Evolutionary conservation across 495 filamentous ascomycete species (phyloP).

Genomic region (Penicillium paradoxum): DNA sequence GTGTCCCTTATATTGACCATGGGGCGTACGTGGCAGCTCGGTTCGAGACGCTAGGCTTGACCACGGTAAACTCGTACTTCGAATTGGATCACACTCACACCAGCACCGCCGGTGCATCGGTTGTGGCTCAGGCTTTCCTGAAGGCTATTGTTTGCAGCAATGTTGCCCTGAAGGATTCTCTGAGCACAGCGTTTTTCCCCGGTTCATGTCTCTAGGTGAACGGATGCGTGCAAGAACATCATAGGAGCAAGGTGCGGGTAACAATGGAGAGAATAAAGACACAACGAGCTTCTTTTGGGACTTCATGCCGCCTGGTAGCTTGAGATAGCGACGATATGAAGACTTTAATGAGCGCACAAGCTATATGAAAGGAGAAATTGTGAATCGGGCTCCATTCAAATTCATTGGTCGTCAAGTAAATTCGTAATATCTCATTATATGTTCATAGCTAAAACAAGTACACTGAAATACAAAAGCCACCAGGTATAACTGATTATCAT

Average conservation of each 20-base stretch:
- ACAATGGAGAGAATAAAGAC: neutral
- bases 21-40: conserved; percentile 50
- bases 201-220: conserved; percentile 26
- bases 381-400: neutral
- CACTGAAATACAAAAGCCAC: neutral
- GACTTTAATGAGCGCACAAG: no score
- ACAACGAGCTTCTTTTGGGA: neutral
- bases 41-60: conserved; percentile 44
- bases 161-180: conserved; percentile 29
- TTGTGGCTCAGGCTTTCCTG: conserved; percentile 57
- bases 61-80: conserved; percentile 47
- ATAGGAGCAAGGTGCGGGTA: neutral
- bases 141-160: conserved; percentile 50
- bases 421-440: conserved; percentile 9
- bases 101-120: conserved; percentile 51
- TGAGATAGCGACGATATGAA: neutral
- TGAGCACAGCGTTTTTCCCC: conserved; percentile 28
- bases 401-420: neutral
- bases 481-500: neutral
- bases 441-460: conserved; percentile 10
- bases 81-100: conserved; percentile 65
- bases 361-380: neutral
- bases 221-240: neutral
- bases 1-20: conserved; percentile 57
- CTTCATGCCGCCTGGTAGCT: neutral